Evolutionary conservation across 352 stramenopile species (phyloP).

Genomic region (Thalassiosira livingstoniorum): DNA sequence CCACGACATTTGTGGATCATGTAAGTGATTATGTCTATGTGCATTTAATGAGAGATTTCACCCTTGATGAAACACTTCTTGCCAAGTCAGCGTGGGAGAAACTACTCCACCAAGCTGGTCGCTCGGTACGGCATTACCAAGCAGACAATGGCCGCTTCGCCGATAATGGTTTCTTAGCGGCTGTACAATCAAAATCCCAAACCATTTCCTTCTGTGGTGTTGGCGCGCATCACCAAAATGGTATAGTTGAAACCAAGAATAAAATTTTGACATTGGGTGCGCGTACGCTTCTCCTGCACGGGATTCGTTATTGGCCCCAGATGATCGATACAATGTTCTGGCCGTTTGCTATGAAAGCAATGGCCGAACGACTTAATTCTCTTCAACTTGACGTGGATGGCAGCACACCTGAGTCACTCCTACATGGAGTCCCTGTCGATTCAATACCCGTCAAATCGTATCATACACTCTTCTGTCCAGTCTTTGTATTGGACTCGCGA

Average conservation of each 20-base stretch:
- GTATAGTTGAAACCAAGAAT: constrained; percentile 43
- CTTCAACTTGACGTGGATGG: constrained; percentile 12
- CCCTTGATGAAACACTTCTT: constrained; percentile 55
- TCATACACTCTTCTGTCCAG: constrained; percentile 39
- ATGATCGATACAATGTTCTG: constrained; percentile 47
- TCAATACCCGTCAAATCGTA: constrained; percentile 24
- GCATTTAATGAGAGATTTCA: constrained; percentile 51
- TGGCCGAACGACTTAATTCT: constrained; percentile 15
- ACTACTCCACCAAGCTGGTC: neutral
- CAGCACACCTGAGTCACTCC: constrained; percentile 8
- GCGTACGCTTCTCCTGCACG: constrained; percentile 46
- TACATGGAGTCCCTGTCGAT: constrained; percentile 3
- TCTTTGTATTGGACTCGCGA: constrained; percentile 28
- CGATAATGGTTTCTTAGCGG: constrained; percentile 40
- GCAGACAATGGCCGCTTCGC: constrained; percentile 66
- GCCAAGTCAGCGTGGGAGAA: constrained; percentile 71
- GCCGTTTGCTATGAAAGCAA: constrained; percentile 41
- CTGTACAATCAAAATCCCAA: constrained; percentile 33
- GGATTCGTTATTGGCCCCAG: constrained; percentile 21
- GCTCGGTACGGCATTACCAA: too few relatives aligned
- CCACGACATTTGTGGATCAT: constrained; percentile 50
- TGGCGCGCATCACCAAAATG: constrained; percentile 68
- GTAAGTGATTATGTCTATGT: constrained; percentile 40
- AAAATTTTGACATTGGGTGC: constrained; percentile 32
- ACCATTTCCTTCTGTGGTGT: constrained; percentile 64